Base-by-base conservation (phyloP, 176 grass and related monocot genomes). In the Aegilops longissima region DNA sequence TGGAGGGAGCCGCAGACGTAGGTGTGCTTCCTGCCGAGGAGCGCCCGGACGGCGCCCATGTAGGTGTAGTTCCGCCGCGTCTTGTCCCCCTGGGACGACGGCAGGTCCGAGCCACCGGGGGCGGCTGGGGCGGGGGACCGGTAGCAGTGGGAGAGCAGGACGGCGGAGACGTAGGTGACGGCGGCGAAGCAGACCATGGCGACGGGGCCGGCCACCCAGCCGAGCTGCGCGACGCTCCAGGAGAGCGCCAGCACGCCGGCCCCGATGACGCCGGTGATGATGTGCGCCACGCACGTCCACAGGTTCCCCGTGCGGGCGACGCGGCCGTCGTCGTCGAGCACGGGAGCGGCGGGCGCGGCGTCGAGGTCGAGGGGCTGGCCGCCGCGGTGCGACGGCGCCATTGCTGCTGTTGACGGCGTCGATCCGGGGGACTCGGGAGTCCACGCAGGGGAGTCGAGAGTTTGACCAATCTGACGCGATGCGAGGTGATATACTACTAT, bases 231-330 rank as follows among this genome's bases (percentile, higher is more conserved):
- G 31, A 87, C 86, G 88, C 93, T 92, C 90, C 90, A 95, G 11
- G 93, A 84, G 8, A 95, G 88, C 52, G 93, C 90, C 0, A 95
- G 85, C 82, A 95, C 90, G 79, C 93, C 93, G 63, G 40, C 66
- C 20, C 93, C 93, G 79, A 95, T 95, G 4, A 95, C 79, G 5
- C 78, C 90, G 2, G 93, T 95, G 90, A 95, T 92, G 79, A 95
- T 86, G 82, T 95, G 93, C 10, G 93, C 90, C 9, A 92, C 82
- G 68, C 93, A 95, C 17, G 90, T 95, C 90, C 93, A 95, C 1
- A 90, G 4, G 1, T 86, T 90, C 8, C 90, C 93, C 6, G 84
- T 90, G 18, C 88, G 88, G 33, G 63, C 73, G 54, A 70, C 39
- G 39, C 86, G 84, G 51, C 79, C 88, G 73, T 90, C 88, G 54